phyloP scores from a whole-genome alignment of 108 stramenopile species.

The Bacterosira constricta region DNA sequence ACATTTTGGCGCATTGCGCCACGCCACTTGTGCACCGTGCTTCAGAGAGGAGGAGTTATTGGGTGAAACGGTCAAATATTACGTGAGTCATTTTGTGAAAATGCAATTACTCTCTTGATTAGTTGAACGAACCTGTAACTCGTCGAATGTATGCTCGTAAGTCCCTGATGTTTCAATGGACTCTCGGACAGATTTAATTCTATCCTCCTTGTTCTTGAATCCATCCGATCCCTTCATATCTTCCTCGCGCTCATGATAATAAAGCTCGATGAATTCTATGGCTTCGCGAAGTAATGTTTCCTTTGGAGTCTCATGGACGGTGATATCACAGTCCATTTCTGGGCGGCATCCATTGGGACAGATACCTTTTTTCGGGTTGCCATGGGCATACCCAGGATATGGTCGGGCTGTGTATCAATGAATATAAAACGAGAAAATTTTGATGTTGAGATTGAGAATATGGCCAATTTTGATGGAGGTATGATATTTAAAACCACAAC shows the following conservation, averaged over 20 bases:
- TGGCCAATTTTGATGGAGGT: background rate
- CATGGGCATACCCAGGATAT: slow-evolving; percentile 29
- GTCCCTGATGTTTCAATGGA: slow-evolving; percentile 29
- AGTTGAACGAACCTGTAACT: too few species aligned
- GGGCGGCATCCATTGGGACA: slow-evolving; percentile 25
- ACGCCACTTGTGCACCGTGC: slow-evolving; percentile 49
- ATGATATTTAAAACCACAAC: background rate
- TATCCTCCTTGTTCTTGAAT: slow-evolving; percentile 4
- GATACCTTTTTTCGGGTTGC: slow-evolving; percentile 27
- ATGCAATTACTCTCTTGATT: too few species aligned
- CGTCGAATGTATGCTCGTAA: slow-evolving; percentile 48
- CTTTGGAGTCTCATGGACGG: slow-evolving; percentile 1
- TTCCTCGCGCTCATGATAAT: slow-evolving; percentile 23
- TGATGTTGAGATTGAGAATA: background rate
- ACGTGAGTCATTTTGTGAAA: too few species aligned
- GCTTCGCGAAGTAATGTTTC: slow-evolving; percentile 21
- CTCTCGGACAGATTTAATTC: background rate
- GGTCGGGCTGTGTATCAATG: background rate
- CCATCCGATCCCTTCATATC: slow-evolving; percentile 20
- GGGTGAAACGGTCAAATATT: too few species aligned
- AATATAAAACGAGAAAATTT: background rate
- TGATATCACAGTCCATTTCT: background rate
- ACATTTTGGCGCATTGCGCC: slow-evolving; percentile 57
- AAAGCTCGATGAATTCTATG: slow-evolving; percentile 23
- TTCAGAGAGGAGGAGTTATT: too few species aligned